Conservation (phyloP, 805 yeast species). For the Kluyveromyces siamensis region DNA sequence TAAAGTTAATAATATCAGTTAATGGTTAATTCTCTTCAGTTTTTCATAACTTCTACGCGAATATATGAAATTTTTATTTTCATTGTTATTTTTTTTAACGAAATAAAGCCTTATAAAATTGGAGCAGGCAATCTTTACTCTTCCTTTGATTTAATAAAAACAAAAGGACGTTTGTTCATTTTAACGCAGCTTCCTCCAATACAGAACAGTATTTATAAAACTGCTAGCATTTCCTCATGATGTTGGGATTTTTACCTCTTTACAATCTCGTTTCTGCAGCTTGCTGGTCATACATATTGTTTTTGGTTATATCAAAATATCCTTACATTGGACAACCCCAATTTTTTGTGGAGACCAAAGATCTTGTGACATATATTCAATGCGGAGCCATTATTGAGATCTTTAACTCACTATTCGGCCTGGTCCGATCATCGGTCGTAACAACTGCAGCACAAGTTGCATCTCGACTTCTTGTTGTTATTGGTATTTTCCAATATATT, state of each 20-base stretch:
- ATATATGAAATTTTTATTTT: no score
- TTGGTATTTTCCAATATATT: conserved; percentile 70
- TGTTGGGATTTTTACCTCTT: conserved; percentile 27
- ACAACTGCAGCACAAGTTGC: conserved; percentile 85
- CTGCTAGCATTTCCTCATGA: not conserved
- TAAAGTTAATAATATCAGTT: no score
- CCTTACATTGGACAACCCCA: conserved; percentile 52
- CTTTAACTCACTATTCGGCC: conserved; percentile 65
- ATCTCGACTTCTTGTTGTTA: conserved; percentile 72
- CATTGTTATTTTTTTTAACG: no score
- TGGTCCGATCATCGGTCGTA: conserved; percentile 74
- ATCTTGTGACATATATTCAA: conserved; percentile 59
- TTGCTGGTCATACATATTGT: conserved; percentile 45
- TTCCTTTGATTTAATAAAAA: no score
- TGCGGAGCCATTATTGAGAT: conserved; percentile 74
- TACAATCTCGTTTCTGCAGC: conserved; percentile 48
- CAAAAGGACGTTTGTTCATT: no score
- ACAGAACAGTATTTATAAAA: not conserved
- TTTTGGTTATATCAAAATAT: conserved; percentile 33
- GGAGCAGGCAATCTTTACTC: no score
- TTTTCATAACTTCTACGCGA: no score
- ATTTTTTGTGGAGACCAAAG: conserved; percentile 50
- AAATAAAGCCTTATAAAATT: no score
- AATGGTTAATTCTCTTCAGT: no score
- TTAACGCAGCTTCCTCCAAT: no score